Evolutionary conservation across 768 basidiomycete species (phyloP), one percentile per base, ranked within the genome.

Genomic region (Auricularia sp.): DNA sequence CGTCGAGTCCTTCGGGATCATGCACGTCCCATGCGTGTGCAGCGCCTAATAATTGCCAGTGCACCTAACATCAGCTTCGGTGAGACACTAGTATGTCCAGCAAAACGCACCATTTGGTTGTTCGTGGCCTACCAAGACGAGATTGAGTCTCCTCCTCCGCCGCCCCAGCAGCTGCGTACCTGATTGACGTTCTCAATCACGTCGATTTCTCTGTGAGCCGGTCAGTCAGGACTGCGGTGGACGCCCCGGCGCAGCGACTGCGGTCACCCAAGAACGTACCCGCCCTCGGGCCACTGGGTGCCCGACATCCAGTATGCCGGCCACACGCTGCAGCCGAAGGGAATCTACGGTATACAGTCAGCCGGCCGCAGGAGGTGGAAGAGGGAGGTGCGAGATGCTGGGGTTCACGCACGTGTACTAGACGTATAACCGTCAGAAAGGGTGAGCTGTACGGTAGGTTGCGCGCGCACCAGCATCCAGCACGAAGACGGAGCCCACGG

Each of bases 121-220:
- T 77, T 75, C 3, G 78, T 77, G 51, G 81, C 81, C 39, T 42
- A 42, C 8, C 39, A 7, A 14, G 39, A 8, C 12, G 7, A 14
- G 39, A 42, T 7, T 7, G 7, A 12, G 39, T 1, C 39, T 39
- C 39, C 7, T 7, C 39, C 39, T 8, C 39, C 39, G 2, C 39
- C 8, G 8, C 39, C 8, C 39, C 39, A 42, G 7, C 39, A 5
- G 12, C 39, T 7, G 12, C 39, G 39, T 14, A 42, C 39, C 61
- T 81, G 71, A 74, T 94, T 93, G 67, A 93, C 86, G 39, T 85
- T 88, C 72, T 94, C 91, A 65, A 93, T 83, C 10, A 87, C 88
- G 72, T 93, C 92, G 66, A 89, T 87, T 71, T 90, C 87, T 34
- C 80, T 51, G 47, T 11, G 43, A 11, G 43, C 2, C 11, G 6